phyloP scores from a whole-genome alignment of 805 yeast species.

The Ogataea paradorogensis region DNA sequence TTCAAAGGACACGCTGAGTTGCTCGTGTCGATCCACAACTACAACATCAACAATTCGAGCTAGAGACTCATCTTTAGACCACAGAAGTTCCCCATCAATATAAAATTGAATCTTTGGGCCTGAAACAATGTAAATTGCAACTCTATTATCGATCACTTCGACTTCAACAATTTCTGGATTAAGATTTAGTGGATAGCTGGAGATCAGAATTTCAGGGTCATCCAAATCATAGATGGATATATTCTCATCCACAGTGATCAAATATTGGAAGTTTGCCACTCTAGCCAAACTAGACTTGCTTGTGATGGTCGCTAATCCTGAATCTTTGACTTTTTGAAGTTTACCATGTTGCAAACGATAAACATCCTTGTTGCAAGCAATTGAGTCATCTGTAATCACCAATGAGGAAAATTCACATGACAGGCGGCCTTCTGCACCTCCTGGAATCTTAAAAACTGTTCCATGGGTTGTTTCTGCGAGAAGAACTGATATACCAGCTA shows the following conservation, averaged over 20 bases:
- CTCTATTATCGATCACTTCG: conserved; percentile 6
- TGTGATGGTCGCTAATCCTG: not conserved
- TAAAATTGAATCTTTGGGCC: conserved; percentile 17
- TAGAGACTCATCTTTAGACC: conserved; percentile 46
- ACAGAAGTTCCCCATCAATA: conserved; percentile 28
- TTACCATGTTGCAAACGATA: conserved; percentile 12
- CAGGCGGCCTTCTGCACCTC: conserved; percentile 5
- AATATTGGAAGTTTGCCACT: conserved; percentile 19
- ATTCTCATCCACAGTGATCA: conserved; percentile 3
- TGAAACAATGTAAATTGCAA: conserved; percentile 14
- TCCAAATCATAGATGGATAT: conserved; percentile 3
- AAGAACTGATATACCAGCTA: conserved; percentile 1
- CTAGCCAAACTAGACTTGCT: not conserved
- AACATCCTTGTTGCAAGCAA: conserved; percentile 15
- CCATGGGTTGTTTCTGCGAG: conserved; percentile 1
- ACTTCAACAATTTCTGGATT: conserved; percentile 10
- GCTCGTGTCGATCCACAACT: conserved; percentile 28
- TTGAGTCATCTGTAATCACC: conserved; percentile 3
- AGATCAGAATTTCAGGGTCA: not conserved
- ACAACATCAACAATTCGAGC: conserved; percentile 36
- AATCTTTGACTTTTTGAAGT: conserved; percentile 7
- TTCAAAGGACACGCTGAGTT: conserved; percentile 22
- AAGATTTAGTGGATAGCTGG: not conserved
- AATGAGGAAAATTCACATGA: conserved; percentile 14
- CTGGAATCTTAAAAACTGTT: conserved; percentile 1